Base-by-base conservation (phyloP, 1,284 basidiomycete species). In the Tilletiopsis washingtonensis region DNA sequence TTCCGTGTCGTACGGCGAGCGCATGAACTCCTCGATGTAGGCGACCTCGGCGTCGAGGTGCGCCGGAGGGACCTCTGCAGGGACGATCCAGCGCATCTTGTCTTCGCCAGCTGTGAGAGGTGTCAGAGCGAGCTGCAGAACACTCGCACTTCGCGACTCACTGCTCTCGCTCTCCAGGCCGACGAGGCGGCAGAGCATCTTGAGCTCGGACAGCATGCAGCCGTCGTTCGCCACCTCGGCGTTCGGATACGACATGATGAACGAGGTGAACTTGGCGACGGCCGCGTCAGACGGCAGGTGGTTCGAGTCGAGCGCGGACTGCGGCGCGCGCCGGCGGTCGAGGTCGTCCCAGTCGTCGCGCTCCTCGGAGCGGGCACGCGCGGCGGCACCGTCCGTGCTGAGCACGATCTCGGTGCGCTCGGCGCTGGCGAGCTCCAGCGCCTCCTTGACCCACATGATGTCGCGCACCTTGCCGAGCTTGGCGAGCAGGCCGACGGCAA, bases 391-490 rank as follows among this genome's bases (percentile, higher is more conserved):
- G 36, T 56, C 49, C 20, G 34, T 40, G 19, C 51, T 44, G 38
- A 54, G 38, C 7, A 67, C 34, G 14, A 67, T 54, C 39, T 59
- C 56, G 23, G 52, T 49, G 7, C 69, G 61, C 45, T 57, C 54
- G 12, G 58, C 56, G 32, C 60, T 61, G 15, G 67, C 69, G n/a
- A 61, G 48, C 43, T 71, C 70, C 36, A 73, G 43, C 0, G 56
- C 63, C n/a, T 56, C 58, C 48, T 67, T 68, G 50, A 73, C 47
- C 70, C 70, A 73, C 19, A 58, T 49, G 21, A 73, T 62, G n/a
- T 46, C 47, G 29, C 50, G 49, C 52, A 69, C 63, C 59, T 65
- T 63, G 41, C 67, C 63, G 54, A 62, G 62, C 44, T 65, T 55
- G 27, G 64, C 48, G 36, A 73, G 44, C 19, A 71, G 54, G 1